Evolutionary conservation across 305 asterid species (phyloP).

Genomic region (Fraxinus baroniana): DNA sequence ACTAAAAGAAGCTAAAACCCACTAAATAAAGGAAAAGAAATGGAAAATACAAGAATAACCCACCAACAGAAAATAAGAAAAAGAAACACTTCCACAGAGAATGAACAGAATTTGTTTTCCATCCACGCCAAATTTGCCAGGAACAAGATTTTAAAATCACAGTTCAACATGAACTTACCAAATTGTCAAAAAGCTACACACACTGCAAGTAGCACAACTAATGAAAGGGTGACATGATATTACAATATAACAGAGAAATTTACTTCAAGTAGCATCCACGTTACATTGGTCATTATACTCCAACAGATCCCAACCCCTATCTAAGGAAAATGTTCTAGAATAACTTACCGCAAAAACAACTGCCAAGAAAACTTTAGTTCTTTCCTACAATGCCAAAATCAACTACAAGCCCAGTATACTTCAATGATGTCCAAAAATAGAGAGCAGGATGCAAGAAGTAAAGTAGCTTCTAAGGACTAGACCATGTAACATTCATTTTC

Average conservation of each 20-base stretch:
- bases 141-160: not conserved
- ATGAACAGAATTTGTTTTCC: not conserved
- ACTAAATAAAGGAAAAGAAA: not conserved
- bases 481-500: not conserved
- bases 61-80: not conserved
- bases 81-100: not conserved
- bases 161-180: not conserved
- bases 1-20: not conserved
- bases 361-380: not conserved
- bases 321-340: not conserved
- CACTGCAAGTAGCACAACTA: not conserved
- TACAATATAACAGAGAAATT: not conserved
- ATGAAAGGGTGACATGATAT: not conserved
- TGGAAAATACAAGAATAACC: not conserved
- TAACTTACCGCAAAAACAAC: not conserved
- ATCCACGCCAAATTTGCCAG: not conserved
- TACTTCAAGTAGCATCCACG: not conserved
- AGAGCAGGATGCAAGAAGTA: not conserved
- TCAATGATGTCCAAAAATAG: not conserved
- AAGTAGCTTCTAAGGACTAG: not conserved
- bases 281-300: not conserved
- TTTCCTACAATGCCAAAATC: not conserved
- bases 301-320: not conserved
- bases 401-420: not conserved
- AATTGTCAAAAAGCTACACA: not conserved